Evolutionary conservation across 2,329 filamentous ascomycete species (phyloP).

Genomic region (Claviceps digitariae): DNA sequence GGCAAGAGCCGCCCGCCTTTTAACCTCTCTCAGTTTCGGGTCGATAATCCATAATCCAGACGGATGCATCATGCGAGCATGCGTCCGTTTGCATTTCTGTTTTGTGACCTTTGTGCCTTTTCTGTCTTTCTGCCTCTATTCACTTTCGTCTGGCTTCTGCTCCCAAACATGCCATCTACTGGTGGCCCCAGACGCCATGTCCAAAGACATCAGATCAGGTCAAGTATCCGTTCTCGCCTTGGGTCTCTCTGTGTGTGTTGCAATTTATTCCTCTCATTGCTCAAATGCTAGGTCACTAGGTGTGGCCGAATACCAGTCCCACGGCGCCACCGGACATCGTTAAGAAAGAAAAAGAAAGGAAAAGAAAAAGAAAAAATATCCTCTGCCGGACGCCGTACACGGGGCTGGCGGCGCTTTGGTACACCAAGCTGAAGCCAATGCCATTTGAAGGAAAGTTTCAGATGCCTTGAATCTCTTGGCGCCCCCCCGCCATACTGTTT

Average conservation of each 20-base stretch:
- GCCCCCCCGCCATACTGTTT: too few species aligned
- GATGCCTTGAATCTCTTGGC: too few species aligned
- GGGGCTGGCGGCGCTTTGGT: too few species aligned
- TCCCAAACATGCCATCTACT: neutral
- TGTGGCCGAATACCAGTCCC: neutral
- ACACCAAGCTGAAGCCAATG: too few species aligned
- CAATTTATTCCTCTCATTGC: too few species aligned
- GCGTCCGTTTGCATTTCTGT: neutral
- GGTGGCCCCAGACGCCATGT: neutral
- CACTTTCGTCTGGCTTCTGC: neutral
- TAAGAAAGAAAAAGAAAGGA: too few species aligned
- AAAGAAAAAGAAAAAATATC: too few species aligned
- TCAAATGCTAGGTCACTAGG: neutral
- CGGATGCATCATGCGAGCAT: neutral
- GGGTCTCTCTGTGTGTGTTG: neutral
- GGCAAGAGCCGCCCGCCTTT: neutral
- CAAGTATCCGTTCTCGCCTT: neutral
- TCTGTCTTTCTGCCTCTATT: neutral
- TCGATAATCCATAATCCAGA: neutral
- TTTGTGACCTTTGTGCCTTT: neutral
- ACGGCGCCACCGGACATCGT: neutral
- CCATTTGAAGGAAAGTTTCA: too few species aligned
- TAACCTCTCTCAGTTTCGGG: neutral
- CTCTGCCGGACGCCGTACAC: too few species aligned
- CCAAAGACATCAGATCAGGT: neutral